Evolutionary conservation across 495 filamentous ascomycete genomes (phyloP).

Genomic region (Lasiosphaeria miniovina): DNA sequence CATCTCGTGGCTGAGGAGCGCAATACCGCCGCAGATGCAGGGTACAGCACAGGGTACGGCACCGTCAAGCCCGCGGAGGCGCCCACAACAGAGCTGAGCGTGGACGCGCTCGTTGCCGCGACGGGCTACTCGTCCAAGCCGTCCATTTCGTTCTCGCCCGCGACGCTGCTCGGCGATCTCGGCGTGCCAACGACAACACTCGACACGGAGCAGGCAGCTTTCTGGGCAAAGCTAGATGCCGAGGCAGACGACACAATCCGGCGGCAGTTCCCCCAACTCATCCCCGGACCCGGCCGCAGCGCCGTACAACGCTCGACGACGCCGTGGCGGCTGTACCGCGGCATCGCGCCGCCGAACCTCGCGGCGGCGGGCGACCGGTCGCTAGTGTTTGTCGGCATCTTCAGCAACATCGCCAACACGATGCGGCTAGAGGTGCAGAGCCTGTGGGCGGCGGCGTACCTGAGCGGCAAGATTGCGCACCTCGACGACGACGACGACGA

Average conservation of each 20-base stretch:
- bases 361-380: slow-evolving; percentile 19
- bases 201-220: slow-evolving; percentile 3
- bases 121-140: slow-evolving; percentile 52
- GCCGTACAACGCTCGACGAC: slow-evolving; percentile 19
- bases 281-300: slow-evolving; percentile 20
- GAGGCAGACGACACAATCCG: slow-evolving; percentile 59
- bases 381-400: slow-evolving; percentile 61
- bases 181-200: slow-evolving; percentile 17
- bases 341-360: slow-evolving; percentile 58
- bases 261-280: slow-evolving; percentile 54
- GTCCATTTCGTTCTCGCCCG: slow-evolving; percentile 12
- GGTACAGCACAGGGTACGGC: too few species aligned
- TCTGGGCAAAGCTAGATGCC: slow-evolving; percentile 20
- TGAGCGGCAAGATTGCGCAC: slow-evolving; percentile 37
- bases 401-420: slow-evolving; percentile 57
- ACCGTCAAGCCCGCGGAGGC: slow-evolving; percentile 32
- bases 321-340: slow-evolving; percentile 56
- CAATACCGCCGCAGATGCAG: too few species aligned
- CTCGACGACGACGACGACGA: slow-evolving; percentile 11
- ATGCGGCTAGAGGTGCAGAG: slow-evolving; percentile 25
- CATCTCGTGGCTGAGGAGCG: slow-evolving; percentile 11
- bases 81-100: slow-evolving; percentile 32
- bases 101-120: slow-evolving; percentile 61
- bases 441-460: slow-evolving; percentile 33
- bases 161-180: slow-evolving; percentile 10